phyloP scores from a whole-genome alignment of 768 basidiomycete genomes.

The Rhizopogon vinicolor region DNA sequence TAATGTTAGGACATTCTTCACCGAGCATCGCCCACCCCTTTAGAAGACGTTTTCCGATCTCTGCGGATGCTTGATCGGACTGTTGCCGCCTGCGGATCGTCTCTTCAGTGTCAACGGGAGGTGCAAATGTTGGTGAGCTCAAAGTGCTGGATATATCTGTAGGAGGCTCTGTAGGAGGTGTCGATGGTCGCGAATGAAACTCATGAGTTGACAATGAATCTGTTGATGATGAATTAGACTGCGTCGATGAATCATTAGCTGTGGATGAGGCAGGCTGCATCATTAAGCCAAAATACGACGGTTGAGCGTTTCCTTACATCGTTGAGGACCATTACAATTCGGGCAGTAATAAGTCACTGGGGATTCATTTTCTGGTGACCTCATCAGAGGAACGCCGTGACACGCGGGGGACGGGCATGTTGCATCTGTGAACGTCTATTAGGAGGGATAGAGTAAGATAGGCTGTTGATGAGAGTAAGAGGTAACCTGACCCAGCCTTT shows the following conservation, averaged over 20 bases:
- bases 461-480: neutral
- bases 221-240: constrained; percentile 33
- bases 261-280: neutral
- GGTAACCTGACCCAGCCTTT: constrained; percentile 62
- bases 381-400: constrained; percentile 61
- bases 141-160: constrained; percentile 65
- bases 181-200: constrained; percentile 55
- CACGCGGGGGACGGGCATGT: constrained; percentile 56
- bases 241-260: constrained; percentile 14
- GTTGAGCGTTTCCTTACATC: constrained; percentile 20
- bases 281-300: neutral
- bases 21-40: constrained; percentile 89
- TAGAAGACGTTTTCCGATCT: constrained; percentile 73
- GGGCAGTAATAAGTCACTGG: constrained; percentile 55
- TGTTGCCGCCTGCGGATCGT: constrained; percentile 68
- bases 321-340: constrained; percentile 46
- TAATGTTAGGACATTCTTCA: constrained; percentile 69
- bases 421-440: constrained; percentile 60
- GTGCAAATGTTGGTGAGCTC: constrained; percentile 60
- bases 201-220: constrained; percentile 43
- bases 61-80: constrained; percentile 74
- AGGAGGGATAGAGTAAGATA: neutral
- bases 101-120: constrained; percentile 63
- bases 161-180: constrained; percentile 78
- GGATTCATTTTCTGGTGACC: constrained; percentile 51